Conservation (phyloP, 176 grass and related monocot genomes). For the Oryza meridionalis region DNA sequence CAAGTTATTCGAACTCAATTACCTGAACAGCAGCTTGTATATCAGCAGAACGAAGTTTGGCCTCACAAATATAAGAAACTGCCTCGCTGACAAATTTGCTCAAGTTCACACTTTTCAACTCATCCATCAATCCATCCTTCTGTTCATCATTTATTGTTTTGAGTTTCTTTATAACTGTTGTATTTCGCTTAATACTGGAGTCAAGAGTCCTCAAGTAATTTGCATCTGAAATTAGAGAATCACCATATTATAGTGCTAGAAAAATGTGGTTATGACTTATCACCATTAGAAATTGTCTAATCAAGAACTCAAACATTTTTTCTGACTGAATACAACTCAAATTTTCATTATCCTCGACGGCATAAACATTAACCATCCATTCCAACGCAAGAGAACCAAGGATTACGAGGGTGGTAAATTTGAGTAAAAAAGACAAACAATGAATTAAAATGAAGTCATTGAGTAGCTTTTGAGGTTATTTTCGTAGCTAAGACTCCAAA, state of each 20-base stretch:
- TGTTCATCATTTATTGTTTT: conserved; percentile 96
- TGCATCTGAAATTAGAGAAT: conserved; percentile 74
- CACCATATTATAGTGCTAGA: conserved; percentile 19
- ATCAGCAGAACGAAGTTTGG: conserved; percentile 95
- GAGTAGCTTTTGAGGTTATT: conserved; percentile 19
- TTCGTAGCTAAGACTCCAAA: conserved; percentile 1
- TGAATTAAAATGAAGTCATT: conserved; percentile 12
- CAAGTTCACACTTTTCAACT: conserved; percentile 95
- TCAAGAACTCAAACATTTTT: not conserved
- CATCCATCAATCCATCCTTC: conserved; percentile 83
- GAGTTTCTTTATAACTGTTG: conserved; percentile 94
- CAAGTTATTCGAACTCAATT: conserved; percentile 28
- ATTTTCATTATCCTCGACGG: not conserved
- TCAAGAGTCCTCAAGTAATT: conserved; percentile 90
- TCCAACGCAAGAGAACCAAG: conserved; percentile 22
- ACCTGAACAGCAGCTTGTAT: conserved; percentile 99
- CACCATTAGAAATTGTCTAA: conserved; percentile 11
- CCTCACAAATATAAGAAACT: conserved; percentile 94
- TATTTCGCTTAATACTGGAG: conserved; percentile 93
- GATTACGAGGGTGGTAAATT: conserved; percentile 8
- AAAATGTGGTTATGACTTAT: conserved; percentile 10
- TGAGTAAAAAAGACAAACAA: conserved; percentile 13
- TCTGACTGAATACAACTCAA: not conserved
- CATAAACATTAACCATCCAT: not conserved
- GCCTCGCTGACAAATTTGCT: conserved; percentile 99